Conservation (phyloP, 371 early-diverging fungal genomes). For the Actinomortierella wolfii region DNA sequence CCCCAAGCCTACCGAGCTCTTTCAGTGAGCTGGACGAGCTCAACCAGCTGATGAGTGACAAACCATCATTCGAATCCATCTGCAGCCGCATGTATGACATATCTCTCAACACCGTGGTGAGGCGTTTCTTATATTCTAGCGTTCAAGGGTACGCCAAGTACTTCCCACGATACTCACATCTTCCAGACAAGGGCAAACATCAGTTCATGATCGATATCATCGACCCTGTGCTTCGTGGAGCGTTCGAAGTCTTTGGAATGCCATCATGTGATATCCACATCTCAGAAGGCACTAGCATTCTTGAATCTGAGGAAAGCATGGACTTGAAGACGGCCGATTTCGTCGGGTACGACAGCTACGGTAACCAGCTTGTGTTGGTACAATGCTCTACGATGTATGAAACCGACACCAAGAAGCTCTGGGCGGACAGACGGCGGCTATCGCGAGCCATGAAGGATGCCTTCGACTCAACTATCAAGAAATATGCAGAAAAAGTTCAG, state of each 20-base stretch:
- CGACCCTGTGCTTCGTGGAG: background rate
- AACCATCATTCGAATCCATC: background rate
- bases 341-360: background rate
- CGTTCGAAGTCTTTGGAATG: background rate
- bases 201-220: background rate
- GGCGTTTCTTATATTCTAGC: conserved; percentile 1
- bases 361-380: background rate
- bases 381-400: conserved; percentile 1
- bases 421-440: background rate
- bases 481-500: background rate
- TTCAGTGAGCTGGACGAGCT: background rate
- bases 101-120: background rate
- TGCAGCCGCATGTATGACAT: background rate
- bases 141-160: conserved; percentile 1
- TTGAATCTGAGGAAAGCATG: background rate
- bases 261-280: background rate
- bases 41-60: background rate
- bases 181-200: background rate
- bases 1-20: background rate
- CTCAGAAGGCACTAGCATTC: background rate
- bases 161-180: conserved; percentile 1
- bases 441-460: conserved; percentile 3
- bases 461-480: conserved; percentile 3
- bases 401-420: background rate
- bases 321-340: background rate